These are phyloP conservation scores for Torrubiella hemipterigena DNA, from an alignment of 2,329 filamentous ascomycete genomes.

Conservation along the genomic window DNA sequence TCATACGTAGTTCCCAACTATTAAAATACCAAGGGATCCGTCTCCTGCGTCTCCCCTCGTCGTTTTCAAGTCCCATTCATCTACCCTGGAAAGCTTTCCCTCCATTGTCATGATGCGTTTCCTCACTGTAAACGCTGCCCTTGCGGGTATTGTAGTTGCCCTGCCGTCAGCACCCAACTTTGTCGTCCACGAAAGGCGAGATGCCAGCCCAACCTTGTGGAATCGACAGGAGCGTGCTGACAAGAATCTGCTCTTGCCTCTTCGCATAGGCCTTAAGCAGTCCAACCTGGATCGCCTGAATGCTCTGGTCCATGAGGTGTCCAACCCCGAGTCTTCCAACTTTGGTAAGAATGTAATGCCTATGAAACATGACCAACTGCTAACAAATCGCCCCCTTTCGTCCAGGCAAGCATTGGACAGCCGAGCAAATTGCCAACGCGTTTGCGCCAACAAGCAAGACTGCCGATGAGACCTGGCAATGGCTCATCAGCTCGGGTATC, in stretches of 20 bases:
- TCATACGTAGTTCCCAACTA: no score
- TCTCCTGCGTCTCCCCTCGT: no score
- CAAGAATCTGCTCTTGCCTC: slow-evolving; percentile 6
- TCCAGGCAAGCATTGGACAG: slow-evolving; percentile 28
- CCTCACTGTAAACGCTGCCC: neutral
- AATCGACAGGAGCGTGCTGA: slow-evolving; percentile 7
- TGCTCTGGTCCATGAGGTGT: slow-evolving; percentile 9
- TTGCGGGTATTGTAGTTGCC: neutral
- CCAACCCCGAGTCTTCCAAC: slow-evolving; percentile 24
- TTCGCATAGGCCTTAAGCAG: slow-evolving; percentile 10
- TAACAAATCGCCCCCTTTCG: no score
- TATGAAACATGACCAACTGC: no score
- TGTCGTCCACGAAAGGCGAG: slow-evolving; percentile 10
- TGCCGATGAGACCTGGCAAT: slow-evolving; percentile 35
- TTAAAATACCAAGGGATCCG: no score
- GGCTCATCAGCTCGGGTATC: slow-evolving; percentile 39
- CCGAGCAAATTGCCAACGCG: slow-evolving; percentile 24
- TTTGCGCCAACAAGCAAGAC: slow-evolving; percentile 28
- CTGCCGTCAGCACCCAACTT: neutral
- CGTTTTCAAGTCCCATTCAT: no score
- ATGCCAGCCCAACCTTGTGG: slow-evolving; percentile 9
- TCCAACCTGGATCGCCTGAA: slow-evolving; percentile 9
- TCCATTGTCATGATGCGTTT: no score
- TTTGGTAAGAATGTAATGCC: slow-evolving; percentile 19
- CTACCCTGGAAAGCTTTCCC: no score